These are phyloP conservation scores for Casuarina glauca DNA, from an alignment of 306 rosid genomes.

Conservation along the genomic window DNA sequence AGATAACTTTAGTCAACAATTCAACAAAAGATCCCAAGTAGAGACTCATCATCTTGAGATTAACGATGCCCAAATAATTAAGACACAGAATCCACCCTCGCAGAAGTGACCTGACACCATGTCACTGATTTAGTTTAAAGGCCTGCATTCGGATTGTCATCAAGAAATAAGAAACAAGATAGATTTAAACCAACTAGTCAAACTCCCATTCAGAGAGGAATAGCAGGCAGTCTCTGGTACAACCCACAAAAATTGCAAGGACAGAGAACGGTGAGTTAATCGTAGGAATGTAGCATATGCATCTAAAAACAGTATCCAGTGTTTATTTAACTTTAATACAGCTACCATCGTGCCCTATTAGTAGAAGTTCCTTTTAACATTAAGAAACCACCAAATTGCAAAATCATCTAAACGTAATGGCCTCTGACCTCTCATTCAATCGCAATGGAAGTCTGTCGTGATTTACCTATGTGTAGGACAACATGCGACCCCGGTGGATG, in stretches of 20 bases:
- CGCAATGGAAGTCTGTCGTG: not conserved
- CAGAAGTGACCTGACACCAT: slow-evolving; percentile 3
- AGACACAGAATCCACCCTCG: slow-evolving; percentile 10
- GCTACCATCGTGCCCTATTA: not conserved
- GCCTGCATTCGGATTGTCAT: not conserved
- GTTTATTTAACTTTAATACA: not conserved
- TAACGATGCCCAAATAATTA: slow-evolving; percentile 16
- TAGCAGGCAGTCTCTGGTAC: not conserved
- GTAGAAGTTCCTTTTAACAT: not conserved
- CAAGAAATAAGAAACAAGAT: not conserved
- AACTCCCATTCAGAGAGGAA: not conserved
- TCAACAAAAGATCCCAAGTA: slow-evolving; percentile 3
- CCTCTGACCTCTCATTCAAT: not conserved
- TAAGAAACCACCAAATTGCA: not conserved
- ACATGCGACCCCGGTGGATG: not conserved
- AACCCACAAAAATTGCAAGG: not conserved
- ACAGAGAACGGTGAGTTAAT: not conserved
- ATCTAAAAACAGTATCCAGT: too few relatives aligned
- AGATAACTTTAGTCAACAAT: slow-evolving; percentile 12
- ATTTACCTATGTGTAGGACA: not conserved
- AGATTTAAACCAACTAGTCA: not conserved
- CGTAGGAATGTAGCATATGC: not conserved
- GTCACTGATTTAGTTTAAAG: not conserved
- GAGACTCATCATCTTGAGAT: slow-evolving; percentile 4
- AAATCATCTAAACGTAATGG: not conserved